Conservation (phyloP, 2,329 filamentous ascomycete species). For the Lasiodiplodia citricola region DNA sequence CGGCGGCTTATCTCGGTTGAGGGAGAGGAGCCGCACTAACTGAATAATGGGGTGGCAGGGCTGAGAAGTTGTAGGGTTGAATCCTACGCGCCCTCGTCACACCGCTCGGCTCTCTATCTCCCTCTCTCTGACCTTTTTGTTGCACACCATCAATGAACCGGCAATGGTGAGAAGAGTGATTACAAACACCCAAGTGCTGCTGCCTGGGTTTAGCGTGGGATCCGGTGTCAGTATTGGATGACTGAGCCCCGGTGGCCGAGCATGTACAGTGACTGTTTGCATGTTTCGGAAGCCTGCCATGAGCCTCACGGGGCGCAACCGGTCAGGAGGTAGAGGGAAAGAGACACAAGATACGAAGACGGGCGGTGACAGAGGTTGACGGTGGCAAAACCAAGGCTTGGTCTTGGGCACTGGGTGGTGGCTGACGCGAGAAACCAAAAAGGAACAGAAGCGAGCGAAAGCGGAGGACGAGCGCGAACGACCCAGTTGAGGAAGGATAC, state of each 20-base stretch:
- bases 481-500: no score
- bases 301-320: neutral
- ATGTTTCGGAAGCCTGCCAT: conserved; percentile 8
- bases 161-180: neutral
- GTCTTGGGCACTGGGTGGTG: neutral
- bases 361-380: neutral
- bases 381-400: neutral
- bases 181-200: neutral
- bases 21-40: neutral
- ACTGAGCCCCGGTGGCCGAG: neutral
- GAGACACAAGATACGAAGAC: conserved; percentile 5
- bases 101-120: neutral
- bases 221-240: neutral
- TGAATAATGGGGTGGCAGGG: neutral
- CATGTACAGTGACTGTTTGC: neutral
- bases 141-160: neutral
- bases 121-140: neutral
- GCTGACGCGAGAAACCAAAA: conserved; percentile 8
- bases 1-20: neutral
- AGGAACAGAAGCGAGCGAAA: neutral
- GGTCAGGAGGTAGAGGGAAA: neutral
- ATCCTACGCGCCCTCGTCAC: neutral
- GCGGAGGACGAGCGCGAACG: no score
- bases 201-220: neutral
- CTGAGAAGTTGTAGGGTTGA: neutral